Evolutionary conservation across 305 asterid genomes (phyloP).

Genomic region (Lippia alba): DNA sequence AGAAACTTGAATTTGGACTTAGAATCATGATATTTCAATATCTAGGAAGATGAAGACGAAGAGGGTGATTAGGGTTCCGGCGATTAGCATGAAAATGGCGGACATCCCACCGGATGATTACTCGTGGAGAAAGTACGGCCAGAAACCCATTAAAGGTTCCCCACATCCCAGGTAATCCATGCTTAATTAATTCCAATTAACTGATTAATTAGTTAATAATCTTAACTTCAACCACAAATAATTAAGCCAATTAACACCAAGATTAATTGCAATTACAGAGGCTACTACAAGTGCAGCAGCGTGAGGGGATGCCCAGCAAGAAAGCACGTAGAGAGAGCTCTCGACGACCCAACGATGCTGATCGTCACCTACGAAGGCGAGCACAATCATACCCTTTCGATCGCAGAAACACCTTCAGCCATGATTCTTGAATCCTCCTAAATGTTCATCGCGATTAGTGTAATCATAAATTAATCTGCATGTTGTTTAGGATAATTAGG

Average conservation of each 20-base stretch:
- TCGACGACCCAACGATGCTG: slow-evolving; percentile 85
- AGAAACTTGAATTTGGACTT: neutral
- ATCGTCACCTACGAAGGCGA: slow-evolving; percentile 93
- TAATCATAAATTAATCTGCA: slow-evolving; percentile 4
- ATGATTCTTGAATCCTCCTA: slow-evolving; percentile 79
- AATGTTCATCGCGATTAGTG: neutral
- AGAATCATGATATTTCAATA: neutral
- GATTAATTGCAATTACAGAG: slow-evolving; percentile 48
- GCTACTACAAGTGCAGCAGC: slow-evolving; percentile 95
- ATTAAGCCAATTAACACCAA: neutral
- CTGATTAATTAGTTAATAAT: neutral
- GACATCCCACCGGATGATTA: slow-evolving; percentile 96
- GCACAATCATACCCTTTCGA: slow-evolving; percentile 64
- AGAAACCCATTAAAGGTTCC: slow-evolving; percentile 96
- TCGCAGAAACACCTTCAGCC: slow-evolving; percentile 54
- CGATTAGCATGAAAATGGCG: slow-evolving; percentile 88
- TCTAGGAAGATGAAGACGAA: slow-evolving; percentile 69
- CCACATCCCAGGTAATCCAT: slow-evolving; percentile 86
- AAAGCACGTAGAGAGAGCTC: slow-evolving; percentile 90
- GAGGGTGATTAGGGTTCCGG: slow-evolving; percentile 80
- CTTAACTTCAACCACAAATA: neutral
- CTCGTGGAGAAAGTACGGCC: slow-evolving; percentile 98
- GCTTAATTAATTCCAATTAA: neutral
- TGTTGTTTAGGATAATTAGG: slow-evolving; percentile 14
- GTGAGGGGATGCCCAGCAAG: slow-evolving; percentile 95